A percentile compares a stretch with the other conserved stretches of the same genome.
phyloP scores from a whole-genome alignment of 106 monocot species.

The Cymbidium sinense region DNA sequence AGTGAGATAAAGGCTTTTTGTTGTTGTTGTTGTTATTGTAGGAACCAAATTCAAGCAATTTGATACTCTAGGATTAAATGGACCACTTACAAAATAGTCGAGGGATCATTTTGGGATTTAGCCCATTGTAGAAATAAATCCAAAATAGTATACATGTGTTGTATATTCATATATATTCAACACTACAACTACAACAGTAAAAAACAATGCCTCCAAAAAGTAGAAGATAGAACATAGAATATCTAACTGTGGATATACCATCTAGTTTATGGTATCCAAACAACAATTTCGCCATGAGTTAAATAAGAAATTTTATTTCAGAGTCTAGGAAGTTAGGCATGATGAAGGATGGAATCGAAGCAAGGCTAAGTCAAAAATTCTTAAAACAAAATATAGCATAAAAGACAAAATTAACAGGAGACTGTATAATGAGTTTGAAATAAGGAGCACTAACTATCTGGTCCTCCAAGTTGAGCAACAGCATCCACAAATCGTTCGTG shows the following conservation, averaged over 20 bases:
- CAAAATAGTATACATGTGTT: too few species aligned
- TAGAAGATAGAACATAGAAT: background rate
- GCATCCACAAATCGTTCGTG: slow-evolving; percentile 74
- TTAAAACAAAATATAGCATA: background rate
- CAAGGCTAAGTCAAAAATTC: background rate
- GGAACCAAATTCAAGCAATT: too few species aligned
- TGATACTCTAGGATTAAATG: too few species aligned
- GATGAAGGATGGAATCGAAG: background rate
- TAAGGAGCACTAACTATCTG: slow-evolving; percentile 43
- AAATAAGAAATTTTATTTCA: background rate
- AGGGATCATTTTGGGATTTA: too few species aligned
- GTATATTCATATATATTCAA: background rate
- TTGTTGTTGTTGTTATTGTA: too few species aligned
- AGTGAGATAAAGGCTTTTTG: too few species aligned
- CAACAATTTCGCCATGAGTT: background rate
- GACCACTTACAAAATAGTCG: too few species aligned
- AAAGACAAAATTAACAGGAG: background rate
- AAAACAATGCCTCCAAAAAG: background rate
- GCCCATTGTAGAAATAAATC: too few species aligned
- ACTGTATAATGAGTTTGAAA: slow-evolving; percentile 1
- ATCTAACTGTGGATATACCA: background rate
- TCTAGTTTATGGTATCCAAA: background rate
- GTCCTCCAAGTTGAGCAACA: slow-evolving; percentile 56
- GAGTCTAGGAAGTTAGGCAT: background rate
- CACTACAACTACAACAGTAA: background rate